phyloP scores from a whole-genome alignment of 2,329 filamentous ascomycete species.

The Fusarium sp. region DNA sequence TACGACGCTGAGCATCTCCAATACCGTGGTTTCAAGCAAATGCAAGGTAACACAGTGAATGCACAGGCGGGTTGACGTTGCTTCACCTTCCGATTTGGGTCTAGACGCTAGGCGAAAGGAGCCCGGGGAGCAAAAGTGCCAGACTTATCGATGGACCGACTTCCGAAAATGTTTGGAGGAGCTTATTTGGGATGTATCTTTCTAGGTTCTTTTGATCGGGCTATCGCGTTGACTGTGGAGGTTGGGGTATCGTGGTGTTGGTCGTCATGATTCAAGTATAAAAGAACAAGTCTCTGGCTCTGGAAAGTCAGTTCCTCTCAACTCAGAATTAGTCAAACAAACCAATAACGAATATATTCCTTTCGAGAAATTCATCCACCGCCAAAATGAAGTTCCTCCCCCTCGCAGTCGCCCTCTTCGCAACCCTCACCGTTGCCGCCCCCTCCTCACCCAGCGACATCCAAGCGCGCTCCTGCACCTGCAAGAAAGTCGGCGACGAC shows the following conservation, averaged over 20 bases:
- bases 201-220: slow-evolving; percentile 8
- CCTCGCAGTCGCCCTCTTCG: slow-evolving; percentile 10
- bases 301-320: rapidly evolving
- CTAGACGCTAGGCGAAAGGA: neutral
- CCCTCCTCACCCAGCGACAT: neutral
- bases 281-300: neutral
- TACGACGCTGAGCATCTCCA: neutral
- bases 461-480: slow-evolving; percentile 3
- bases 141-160: slow-evolving; percentile 7
- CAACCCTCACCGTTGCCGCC: slow-evolving; percentile 8
- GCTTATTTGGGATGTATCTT: neutral
- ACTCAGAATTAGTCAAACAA: neutral
- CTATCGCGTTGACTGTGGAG: neutral
- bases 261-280: neutral
- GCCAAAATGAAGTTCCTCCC: slow-evolving; percentile 18
- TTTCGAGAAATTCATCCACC: rapidly evolving
- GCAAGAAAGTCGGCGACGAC: neutral
- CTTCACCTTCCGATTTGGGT: neutral
- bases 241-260: neutral
- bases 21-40: neutral
- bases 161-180: neutral
- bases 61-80: neutral
- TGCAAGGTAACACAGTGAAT: neutral
- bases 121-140: slow-evolving; percentile 8
- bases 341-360: neutral